Conservation (phyloP, 495 filamentous ascomycete genomes). For the Lasiosphaeriaceae sp. region DNA sequence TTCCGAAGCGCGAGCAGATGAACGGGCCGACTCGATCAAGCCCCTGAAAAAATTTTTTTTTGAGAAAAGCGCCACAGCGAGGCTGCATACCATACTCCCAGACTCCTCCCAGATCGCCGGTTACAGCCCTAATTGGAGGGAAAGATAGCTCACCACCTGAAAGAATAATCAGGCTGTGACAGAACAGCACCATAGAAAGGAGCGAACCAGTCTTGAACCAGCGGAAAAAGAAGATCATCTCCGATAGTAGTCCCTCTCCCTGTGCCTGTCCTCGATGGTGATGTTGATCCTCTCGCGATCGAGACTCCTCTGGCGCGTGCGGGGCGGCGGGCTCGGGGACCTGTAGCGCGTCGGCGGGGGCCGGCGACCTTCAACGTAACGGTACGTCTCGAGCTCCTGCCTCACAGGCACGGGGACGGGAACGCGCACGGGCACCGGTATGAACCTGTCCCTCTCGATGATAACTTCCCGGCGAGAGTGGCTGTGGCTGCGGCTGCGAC, state of each 20-base stretch:
- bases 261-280: slow-evolving; percentile 7
- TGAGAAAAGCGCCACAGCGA: not conserved
- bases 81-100: no score
- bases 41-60: no score
- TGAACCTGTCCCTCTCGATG: slow-evolving; percentile 36
- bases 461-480: slow-evolving; percentile 37
- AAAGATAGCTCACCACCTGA: no score
- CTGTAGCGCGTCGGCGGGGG: slow-evolving; percentile 16
- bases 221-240: no score
- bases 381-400: slow-evolving; percentile 41
- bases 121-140: no score
- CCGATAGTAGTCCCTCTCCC: not conserved
- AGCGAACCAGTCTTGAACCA: no score
- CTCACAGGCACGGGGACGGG: slow-evolving; percentile 20
- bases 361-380: slow-evolving; percentile 45
- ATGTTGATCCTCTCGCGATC: slow-evolving; percentile 12
- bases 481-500: slow-evolving; percentile 22
- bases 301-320: slow-evolving; percentile 6
- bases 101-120: not conserved
- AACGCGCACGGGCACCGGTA: slow-evolving; percentile 34
- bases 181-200: no score
- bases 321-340: slow-evolving; percentile 1
- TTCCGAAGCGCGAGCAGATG: no score
- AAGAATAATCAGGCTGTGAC: no score
- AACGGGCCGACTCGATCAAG: no score